These are phyloP conservation scores for Salix koriyanagi DNA, from an alignment of 345 rosid genomes.

Conservation along the genomic window DNA sequence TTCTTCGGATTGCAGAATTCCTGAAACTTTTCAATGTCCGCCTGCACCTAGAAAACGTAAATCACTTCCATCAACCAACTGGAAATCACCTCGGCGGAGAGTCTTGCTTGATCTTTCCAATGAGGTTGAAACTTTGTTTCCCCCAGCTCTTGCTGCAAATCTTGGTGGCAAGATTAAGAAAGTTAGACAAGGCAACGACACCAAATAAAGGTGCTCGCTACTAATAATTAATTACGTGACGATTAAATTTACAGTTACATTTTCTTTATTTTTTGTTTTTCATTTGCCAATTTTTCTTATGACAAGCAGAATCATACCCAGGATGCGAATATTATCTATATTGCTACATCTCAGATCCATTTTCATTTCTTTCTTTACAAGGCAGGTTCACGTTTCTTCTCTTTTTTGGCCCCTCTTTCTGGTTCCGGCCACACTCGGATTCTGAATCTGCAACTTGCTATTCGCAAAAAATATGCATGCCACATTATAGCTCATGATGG, in stretches of 20 bases:
- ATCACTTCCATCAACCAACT: constrained; percentile 35
- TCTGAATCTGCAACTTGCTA: background rate
- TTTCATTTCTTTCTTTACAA: background rate
- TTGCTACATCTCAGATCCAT: background rate
- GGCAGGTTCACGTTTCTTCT: background rate
- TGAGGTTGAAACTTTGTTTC: constrained; percentile 63
- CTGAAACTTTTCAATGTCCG: constrained; percentile 37
- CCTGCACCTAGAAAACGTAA: constrained; percentile 74
- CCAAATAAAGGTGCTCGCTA: background rate
- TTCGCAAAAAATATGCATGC: background rate
- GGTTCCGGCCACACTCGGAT: background rate
- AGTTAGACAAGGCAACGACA: constrained; percentile 31
- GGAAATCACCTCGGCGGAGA: constrained; percentile 28
- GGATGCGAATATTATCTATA: background rate
- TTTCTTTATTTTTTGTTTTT: background rate
- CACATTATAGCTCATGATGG: background rate
- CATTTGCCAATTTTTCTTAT: background rate
- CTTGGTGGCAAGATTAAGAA: constrained; percentile 59
- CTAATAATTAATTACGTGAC: background rate
- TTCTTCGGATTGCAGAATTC: constrained; percentile 41
- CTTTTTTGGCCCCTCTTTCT: background rate
- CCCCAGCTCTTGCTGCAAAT: constrained; percentile 45
- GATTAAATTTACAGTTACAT: background rate
- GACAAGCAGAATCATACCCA: background rate
- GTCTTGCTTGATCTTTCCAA: constrained; percentile 52